These are phyloP conservation scores for Danielia oregonensis DNA, from an alignment of 805 yeast species.

Conservation along the genomic window DNA sequence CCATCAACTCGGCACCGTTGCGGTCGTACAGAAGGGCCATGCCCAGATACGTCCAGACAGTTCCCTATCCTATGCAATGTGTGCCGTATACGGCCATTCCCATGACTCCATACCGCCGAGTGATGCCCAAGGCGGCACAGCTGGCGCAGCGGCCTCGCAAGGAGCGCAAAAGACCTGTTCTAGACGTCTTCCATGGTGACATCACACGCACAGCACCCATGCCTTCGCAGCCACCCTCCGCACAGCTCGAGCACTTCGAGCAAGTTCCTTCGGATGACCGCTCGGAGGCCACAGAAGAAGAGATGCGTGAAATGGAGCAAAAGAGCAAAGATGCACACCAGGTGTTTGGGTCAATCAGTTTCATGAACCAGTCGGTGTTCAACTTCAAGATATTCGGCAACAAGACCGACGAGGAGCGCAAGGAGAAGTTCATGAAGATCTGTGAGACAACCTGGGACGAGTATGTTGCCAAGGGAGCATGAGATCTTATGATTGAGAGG, in stretches of 20 bases:
- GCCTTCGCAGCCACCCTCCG: conserved; percentile 48
- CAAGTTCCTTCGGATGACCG: conserved; percentile 5
- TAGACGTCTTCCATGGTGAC: conserved; percentile 48
- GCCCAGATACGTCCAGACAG: background rate
- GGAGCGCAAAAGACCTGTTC: conserved; percentile 13
- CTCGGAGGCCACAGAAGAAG: conserved; percentile 12
- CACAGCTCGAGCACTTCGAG: conserved; percentile 29
- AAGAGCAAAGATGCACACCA: conserved; percentile 8
- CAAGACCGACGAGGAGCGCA: conserved; percentile 11
- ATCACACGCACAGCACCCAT: conserved; percentile 45
- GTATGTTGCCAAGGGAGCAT: conserved; percentile 15
- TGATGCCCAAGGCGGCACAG: background rate
- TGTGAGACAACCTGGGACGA: conserved; percentile 45
- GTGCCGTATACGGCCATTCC: background rate
- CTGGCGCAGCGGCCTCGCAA: conserved; percentile 6
- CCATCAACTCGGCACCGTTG: background rate
- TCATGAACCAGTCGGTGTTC: conserved; percentile 15
- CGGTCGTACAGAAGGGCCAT: background rate
- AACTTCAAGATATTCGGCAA: conserved; percentile 16
- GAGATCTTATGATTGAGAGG: too few relatives aligned
- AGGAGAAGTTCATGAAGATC: conserved; percentile 38
- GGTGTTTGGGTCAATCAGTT: conserved; percentile 13
- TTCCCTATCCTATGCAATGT: background rate
- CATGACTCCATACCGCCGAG: background rate
- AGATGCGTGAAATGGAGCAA: conserved; percentile 11